These are phyloP conservation scores for Colletotrichum viniferum DNA, from an alignment of 2,329 filamentous ascomycete genomes.

Conservation along the genomic window DNA sequence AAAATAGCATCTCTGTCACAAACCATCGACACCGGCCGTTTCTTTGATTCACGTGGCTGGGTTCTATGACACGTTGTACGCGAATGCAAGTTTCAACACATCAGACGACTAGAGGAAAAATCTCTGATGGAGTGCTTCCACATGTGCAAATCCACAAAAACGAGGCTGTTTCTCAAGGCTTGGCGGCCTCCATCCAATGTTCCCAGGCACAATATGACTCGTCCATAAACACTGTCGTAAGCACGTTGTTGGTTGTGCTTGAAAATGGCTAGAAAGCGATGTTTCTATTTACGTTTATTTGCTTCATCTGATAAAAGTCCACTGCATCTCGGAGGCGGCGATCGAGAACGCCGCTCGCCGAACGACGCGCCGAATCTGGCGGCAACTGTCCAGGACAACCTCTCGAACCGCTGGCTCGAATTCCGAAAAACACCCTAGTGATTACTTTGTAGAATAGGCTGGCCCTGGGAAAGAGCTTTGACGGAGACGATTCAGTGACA, in stretches of 20 bases:
- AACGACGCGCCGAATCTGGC: background rate
- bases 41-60: background rate
- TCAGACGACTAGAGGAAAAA: background rate
- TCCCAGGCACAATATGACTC: background rate
- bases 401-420: background rate
- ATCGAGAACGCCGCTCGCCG: background rate
- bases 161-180: background rate
- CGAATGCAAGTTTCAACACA: background rate
- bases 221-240: background rate
- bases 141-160: background rate
- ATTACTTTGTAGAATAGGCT: background rate
- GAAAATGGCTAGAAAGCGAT: background rate
- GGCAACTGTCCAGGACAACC: background rate
- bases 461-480: background rate
- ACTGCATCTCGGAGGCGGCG: background rate
- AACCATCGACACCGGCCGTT: rapidly evolving
- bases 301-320: background rate
- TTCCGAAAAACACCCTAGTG: background rate
- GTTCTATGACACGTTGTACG: background rate
- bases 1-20: background rate
- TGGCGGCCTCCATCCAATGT: background rate
- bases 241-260: background rate
- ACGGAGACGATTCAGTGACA: background rate
- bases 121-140: background rate
- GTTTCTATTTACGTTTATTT: background rate